Evolutionary conservation across 352 stramenopile species (phyloP).

Genomic region (Discostella stelligera): DNA sequence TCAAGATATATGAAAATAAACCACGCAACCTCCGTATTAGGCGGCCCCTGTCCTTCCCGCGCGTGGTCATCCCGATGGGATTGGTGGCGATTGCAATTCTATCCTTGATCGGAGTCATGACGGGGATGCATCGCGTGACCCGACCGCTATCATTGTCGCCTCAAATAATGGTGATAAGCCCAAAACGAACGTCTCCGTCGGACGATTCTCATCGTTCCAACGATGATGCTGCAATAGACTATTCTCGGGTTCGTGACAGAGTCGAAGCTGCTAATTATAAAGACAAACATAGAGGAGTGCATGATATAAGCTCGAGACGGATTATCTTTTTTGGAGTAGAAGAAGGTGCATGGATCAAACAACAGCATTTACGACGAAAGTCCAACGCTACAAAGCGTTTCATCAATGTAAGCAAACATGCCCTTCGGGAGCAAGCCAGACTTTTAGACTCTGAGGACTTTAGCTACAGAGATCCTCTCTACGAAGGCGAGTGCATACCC

Average conservation of each 20-base stretch:
- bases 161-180: not conserved
- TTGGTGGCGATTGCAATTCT: slow-evolving; percentile 15
- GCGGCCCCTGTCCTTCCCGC: slow-evolving; percentile 2
- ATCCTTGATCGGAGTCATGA: slow-evolving; percentile 11
- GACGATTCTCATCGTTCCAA: not conserved
- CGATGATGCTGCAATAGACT: not conserved
- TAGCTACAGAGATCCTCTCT: slow-evolving; percentile 39
- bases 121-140: not conserved
- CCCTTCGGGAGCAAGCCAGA: slow-evolving; percentile 20
- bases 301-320: slow-evolving; percentile 5
- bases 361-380: not conserved
- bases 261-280: slow-evolving; percentile 1
- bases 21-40: not conserved
- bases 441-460: slow-evolving; percentile 35
- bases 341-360: not conserved
- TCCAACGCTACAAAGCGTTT: slow-evolving; percentile 15
- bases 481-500: slow-evolving; percentile 51
- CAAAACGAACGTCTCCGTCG: not conserved
- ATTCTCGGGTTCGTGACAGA: not conserved
- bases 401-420: slow-evolving; percentile 19
- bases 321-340: slow-evolving; percentile 16
- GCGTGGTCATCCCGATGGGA: slow-evolving; percentile 3
- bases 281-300: not conserved
- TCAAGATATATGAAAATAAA: not conserved
- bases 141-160: slow-evolving; percentile 1